phyloP scores from a whole-genome alignment of 345 rosid species.

The Eucalyptus sp. region DNA sequence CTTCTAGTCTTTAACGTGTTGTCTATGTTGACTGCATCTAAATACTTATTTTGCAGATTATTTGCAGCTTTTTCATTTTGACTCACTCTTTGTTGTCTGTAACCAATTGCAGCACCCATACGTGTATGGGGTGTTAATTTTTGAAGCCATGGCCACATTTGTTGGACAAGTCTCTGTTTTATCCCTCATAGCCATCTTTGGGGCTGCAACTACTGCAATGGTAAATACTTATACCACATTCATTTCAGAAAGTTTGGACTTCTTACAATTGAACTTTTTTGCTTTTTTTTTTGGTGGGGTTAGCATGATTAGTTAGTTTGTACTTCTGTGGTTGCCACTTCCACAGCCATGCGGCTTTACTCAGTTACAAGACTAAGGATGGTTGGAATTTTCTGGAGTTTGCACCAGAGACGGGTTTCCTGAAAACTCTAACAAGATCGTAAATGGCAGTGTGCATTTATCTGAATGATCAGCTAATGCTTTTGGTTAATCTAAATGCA shows the following conservation, averaged over 20 bases:
- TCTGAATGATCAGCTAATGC: not conserved
- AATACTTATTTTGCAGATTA: not conserved
- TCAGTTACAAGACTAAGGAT: not conserved
- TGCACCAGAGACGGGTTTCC: not conserved
- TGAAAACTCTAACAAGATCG: not conserved
- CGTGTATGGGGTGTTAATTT: conserved; percentile 78
- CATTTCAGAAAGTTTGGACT: not conserved
- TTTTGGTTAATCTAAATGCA: conserved; percentile 1
- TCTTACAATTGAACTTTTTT: not conserved
- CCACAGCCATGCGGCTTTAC: not conserved
- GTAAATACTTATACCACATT: conserved; percentile 9
- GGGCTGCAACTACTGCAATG: conserved; percentile 97
- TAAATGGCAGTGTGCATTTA: not conserved
- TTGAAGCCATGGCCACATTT: conserved; percentile 96
- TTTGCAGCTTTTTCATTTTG: not conserved
- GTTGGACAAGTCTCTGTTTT: conserved; percentile 90
- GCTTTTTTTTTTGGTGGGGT: not conserved
- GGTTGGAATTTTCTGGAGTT: not conserved
- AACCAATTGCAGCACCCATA: conserved; percentile 51
- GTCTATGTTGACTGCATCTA: not conserved
- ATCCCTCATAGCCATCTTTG: conserved; percentile 87
- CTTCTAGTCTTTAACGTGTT: not conserved
- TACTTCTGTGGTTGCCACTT: not conserved
- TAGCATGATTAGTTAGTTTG: not conserved
- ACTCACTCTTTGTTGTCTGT: not conserved